Percentiles rank a stretch among this genome's conserved stretches.
These are phyloP conservation scores for Candida peoriensis DNA, from an alignment of 805 yeast species.

Conservation along the genomic window DNA sequence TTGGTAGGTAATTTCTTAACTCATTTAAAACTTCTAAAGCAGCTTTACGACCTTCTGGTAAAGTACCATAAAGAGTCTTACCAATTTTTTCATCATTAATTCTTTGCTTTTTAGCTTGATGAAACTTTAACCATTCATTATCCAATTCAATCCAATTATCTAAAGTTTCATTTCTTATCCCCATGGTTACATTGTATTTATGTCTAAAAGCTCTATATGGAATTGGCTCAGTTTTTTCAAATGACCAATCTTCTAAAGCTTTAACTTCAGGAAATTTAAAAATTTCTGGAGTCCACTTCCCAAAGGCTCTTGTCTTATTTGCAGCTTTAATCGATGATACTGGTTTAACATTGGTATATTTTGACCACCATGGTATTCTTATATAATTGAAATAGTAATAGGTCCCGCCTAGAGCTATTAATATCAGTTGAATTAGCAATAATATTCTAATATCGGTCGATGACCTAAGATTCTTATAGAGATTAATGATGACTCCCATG, in stretches of 20 bases:
- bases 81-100: constrained; percentile 40
- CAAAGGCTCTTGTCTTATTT: constrained; percentile 43
- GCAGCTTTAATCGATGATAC: constrained; percentile 30
- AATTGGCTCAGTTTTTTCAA: constrained; percentile 14
- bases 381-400: no score
- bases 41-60: constrained; percentile 45
- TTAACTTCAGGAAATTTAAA: constrained; percentile 46
- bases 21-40: constrained; percentile 53
- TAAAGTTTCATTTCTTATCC: constrained; percentile 58
- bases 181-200: constrained; percentile 64
- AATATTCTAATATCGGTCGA: no score
- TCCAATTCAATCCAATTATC: constrained; percentile 64
- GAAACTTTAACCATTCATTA: constrained; percentile 57
- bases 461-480: no score
- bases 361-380: constrained; percentile 6
- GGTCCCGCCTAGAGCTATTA: no score
- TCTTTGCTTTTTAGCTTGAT: constrained; percentile 46
- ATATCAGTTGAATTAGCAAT: no score
- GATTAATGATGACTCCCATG: no score
- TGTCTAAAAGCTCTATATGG: constrained; percentile 50
- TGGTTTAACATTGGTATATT: constrained; percentile 17
- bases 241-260: constrained; percentile 30
- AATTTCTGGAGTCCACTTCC: constrained; percentile 50
- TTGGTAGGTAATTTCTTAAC: constrained; percentile 47
- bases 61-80: constrained; percentile 36